These are phyloP conservation scores for Vigna reflexopilosa DNA, from an alignment of 306 rosid genomes.

Conservation along the genomic window DNA sequence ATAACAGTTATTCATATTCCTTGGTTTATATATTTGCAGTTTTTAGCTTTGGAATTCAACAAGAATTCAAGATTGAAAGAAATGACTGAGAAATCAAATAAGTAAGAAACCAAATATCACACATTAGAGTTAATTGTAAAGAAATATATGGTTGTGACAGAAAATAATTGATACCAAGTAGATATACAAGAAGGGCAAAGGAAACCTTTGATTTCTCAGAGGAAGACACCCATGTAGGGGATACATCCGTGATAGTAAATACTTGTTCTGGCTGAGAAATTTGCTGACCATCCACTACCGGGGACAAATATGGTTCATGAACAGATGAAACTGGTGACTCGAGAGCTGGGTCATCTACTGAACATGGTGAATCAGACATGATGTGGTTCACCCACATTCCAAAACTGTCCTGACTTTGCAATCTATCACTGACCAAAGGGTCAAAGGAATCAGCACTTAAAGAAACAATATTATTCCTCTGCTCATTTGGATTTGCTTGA, in stretches of 20 bases:
- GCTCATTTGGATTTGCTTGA: conserved; percentile 56
- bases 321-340: conserved; percentile 64
- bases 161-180: conserved; percentile 24
- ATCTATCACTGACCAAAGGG: conserved; percentile 52
- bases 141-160: conserved; percentile 26
- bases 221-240: conserved; percentile 82
- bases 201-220: conserved; percentile 90
- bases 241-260: conserved; percentile 76
- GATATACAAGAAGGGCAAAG: conserved; percentile 31
- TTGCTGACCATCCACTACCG: conserved; percentile 56
- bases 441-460: conserved; percentile 45
- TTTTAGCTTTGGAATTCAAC: conserved; percentile 37
- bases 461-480: conserved; percentile 48
- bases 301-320: conserved; percentile 55
- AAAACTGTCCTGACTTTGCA: conserved; percentile 90
- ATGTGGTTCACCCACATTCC: conserved; percentile 81
- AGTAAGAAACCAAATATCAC: conserved; percentile 25
- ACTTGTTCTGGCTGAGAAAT: conserved; percentile 68
- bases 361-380: conserved; percentile 63
- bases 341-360: conserved; percentile 57
- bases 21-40: conserved; percentile 30
- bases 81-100: conserved; percentile 33
- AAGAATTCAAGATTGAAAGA: conserved; percentile 23
- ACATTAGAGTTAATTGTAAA: conserved; percentile 7
- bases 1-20: neutral